Percentiles rank a stretch among this genome's conserved stretches.
These are phyloP conservation scores for Chytridium lagenaria DNA, from an alignment of 371 early-diverging fungal genomes.

Conservation along the genomic window DNA sequence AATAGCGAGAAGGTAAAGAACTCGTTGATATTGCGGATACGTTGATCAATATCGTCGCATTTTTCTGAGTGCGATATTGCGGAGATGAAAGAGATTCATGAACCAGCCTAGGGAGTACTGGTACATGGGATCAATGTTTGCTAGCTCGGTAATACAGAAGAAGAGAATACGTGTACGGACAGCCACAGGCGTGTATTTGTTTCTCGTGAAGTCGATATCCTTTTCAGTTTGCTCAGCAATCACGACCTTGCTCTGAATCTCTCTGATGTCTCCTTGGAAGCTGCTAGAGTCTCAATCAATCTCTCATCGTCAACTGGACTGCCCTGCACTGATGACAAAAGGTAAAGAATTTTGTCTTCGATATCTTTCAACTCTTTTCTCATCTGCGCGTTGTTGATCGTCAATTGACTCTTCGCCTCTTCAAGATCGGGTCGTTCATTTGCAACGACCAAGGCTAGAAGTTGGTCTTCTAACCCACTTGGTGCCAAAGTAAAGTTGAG, in stretches of 20 bases:
- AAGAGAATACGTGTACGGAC: slow-evolving; percentile 63
- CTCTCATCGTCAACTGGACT: slow-evolving; percentile 70
- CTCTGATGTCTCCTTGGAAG: slow-evolving; percentile 67
- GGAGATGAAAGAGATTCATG: slow-evolving; percentile 62
- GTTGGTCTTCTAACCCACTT: slow-evolving; percentile 64
- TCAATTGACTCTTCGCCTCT: slow-evolving; percentile 64
- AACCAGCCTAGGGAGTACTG: slow-evolving; percentile 68
- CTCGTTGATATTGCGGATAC: slow-evolving; percentile 60
- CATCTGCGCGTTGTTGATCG: slow-evolving; percentile 65
- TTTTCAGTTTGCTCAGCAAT: slow-evolving; percentile 64
- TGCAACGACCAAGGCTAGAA: slow-evolving; percentile 65
- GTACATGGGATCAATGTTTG: slow-evolving; percentile 67
- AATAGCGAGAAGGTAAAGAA: slow-evolving; percentile 66
- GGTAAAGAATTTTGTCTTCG: slow-evolving; percentile 67
- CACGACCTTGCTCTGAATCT: slow-evolving; percentile 62
- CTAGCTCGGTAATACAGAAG: slow-evolving; percentile 69
- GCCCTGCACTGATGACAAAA: slow-evolving; percentile 67
- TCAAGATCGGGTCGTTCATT: slow-evolving; percentile 67
- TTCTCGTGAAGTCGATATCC: slow-evolving; percentile 64
- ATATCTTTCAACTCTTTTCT: slow-evolving; percentile 67
- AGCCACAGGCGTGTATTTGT: slow-evolving; percentile 63
- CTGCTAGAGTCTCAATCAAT: slow-evolving; percentile 65
- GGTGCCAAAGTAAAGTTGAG: slow-evolving; percentile 68
- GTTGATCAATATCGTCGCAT: slow-evolving; percentile 54
- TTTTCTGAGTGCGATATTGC: slow-evolving; percentile 62